Evolutionary conservation across 345 rosid species (phyloP).

Genomic region (Cardamine chenopodiifolia): DNA sequence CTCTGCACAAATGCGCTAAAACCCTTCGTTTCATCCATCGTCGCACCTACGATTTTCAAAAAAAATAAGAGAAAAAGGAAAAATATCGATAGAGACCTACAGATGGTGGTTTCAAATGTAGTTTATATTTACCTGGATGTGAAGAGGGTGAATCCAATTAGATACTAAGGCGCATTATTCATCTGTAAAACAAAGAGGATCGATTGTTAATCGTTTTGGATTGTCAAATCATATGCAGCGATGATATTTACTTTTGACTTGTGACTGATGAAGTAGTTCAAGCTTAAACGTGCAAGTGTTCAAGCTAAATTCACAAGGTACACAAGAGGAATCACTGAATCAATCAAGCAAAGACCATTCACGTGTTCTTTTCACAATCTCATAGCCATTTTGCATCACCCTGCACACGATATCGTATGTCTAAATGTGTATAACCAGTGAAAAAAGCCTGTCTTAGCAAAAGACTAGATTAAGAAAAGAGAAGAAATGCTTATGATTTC

Average conservation of each 20-base stretch:
- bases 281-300: neutral
- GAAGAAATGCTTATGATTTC: neutral
- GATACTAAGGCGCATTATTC: constrained; percentile 24
- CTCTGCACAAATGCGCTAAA: constrained; percentile 32
- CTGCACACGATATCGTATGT: neutral
- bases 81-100: neutral
- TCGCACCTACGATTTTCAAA: constrained; percentile 6
- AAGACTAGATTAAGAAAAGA: neutral
- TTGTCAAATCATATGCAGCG: neutral
- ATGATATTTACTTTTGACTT: neutral
- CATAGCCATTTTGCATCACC: constrained; percentile 3
- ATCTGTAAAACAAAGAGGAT: constrained; percentile 29
- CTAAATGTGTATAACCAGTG: neutral
- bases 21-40: constrained; percentile 23
- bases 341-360: constrained; percentile 1
- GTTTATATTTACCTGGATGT: constrained; percentile 17
- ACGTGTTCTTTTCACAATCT: neutral
- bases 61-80: neutral
- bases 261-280: neutral
- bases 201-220: neutral
- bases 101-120: constrained; percentile 2
- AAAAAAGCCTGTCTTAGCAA: neutral
- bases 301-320: neutral
- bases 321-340: neutral
- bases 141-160: constrained; percentile 36